Evolutionary conservation across 495 filamentous ascomycete genomes (phyloP).

Genomic region (Peziza echinospora): DNA sequence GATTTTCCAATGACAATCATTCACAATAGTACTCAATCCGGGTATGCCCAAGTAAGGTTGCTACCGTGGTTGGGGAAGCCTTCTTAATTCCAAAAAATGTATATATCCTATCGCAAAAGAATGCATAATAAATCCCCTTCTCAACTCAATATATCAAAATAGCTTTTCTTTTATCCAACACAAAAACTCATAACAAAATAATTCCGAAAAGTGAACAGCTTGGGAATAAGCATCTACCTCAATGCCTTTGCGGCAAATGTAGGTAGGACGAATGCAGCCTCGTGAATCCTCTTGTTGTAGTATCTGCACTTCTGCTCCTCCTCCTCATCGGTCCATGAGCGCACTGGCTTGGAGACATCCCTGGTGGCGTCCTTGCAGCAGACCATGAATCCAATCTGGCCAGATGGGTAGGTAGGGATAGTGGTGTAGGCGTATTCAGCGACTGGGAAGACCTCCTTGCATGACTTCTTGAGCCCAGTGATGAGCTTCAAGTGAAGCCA

Average conservation of each 20-base stretch:
- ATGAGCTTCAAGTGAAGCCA: constrained; percentile 94
- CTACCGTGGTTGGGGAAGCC: no score
- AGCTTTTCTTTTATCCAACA: no score
- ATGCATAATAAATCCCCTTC: no score
- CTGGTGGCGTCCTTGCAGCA: constrained; percentile 80
- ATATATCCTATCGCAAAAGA: no score
- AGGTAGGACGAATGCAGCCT: constrained; percentile 78
- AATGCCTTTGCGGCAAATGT: constrained; percentile 75
- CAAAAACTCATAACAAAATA: no score
- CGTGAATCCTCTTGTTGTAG: constrained; percentile 90
- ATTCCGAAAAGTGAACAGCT: no score
- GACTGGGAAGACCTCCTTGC: constrained; percentile 89
- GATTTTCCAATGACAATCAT: no score
- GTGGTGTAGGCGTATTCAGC: constrained; percentile 99
- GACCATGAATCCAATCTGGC: constrained; percentile 99
- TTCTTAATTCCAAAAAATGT: no score
- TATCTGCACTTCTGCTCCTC: constrained; percentile 82
- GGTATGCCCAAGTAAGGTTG: no score
- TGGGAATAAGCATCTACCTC: no score
- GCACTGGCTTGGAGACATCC: constrained; percentile 64
- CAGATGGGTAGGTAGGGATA: constrained; percentile 96
- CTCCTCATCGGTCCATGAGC: constrained; percentile 60
- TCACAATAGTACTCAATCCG: no score
- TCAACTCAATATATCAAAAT: no score
- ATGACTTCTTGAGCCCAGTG: constrained; percentile 76